Evolutionary conservation across 2,329 filamentous ascomycete genomes (phyloP).

Genomic region (Triangularia setosa): DNA sequence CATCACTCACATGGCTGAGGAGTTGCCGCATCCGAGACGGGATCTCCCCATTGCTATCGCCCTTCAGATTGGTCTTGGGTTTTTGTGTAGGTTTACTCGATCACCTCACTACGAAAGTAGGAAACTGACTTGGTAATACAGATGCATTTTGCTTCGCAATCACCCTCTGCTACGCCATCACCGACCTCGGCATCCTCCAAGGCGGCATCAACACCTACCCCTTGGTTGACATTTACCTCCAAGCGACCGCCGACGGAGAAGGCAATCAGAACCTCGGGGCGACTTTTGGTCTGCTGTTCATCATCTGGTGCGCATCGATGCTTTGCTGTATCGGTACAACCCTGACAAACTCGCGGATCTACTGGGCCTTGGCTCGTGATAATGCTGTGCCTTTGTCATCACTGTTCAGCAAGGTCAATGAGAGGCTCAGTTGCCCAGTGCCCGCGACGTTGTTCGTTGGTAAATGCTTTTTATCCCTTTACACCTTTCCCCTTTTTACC

Average conservation of each 20-base stretch:
- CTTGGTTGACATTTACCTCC: conserved; percentile 59
- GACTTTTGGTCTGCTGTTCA: conserved; percentile 54
- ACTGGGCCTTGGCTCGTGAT: conserved; percentile 56
- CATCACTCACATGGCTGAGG: conserved; percentile 52
- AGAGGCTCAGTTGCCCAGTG: conserved; percentile 54
- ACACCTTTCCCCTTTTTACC: not conserved
- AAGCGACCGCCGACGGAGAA: conserved; percentile 45
- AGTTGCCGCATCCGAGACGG: conserved; percentile 46
- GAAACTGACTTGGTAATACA: conserved; percentile 40
- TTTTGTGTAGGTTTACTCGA: conserved; percentile 37
- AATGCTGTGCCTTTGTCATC: conserved; percentile 55
- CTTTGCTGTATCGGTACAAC: conserved; percentile 49
- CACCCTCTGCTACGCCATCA: conserved; percentile 51
- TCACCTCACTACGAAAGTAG: too few relatives aligned
- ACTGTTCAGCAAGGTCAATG: conserved; percentile 51
- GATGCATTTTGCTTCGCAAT: conserved; percentile 51
- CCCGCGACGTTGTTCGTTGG: conserved; percentile 53
- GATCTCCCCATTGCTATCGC: conserved; percentile 51
- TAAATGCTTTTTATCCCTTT: conserved; percentile 8
- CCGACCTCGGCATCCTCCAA: conserved; percentile 51
- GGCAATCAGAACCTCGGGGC: conserved; percentile 47
- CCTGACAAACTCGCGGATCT: conserved; percentile 43
- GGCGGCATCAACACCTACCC: conserved; percentile 52
- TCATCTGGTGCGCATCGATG: conserved; percentile 49
- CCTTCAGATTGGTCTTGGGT: conserved; percentile 45